A percentile compares a stretch with the other conserved stretches of the same genome.
These are phyloP conservation scores for Podila horticola DNA, from an alignment of 192 early-diverging fungal species.

Conservation along the genomic window DNA sequence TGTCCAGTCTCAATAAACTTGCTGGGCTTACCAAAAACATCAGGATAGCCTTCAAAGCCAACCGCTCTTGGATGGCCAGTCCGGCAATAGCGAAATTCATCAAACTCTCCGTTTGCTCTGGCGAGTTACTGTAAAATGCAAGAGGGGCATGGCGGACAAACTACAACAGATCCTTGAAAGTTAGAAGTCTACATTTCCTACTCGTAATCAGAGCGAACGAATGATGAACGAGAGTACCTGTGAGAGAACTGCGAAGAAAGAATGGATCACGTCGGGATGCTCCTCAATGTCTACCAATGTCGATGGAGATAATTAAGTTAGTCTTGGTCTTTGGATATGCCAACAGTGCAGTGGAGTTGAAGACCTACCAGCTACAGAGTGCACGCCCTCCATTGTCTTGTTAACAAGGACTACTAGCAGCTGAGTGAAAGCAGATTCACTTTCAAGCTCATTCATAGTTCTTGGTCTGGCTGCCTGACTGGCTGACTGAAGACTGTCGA, in stretches of 20 bases:
- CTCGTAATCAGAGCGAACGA: neutral
- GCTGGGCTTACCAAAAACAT: constrained; percentile 57
- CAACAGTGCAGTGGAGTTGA: neutral
- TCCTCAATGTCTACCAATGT: constrained; percentile 60
- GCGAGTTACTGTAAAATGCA: constrained; percentile 57
- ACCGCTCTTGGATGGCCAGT: constrained; percentile 59
- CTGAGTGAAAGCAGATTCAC: constrained; percentile 34
- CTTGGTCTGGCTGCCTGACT: constrained; percentile 1
- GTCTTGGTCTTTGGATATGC: no score
- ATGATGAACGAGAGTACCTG: constrained; percentile 52
- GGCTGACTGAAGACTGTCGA: constrained; percentile 2
- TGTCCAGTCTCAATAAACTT: neutral
- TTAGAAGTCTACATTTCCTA: no score
- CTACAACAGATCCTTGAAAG: constrained; percentile 11
- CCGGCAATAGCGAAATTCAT: constrained; percentile 60
- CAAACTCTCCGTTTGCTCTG: constrained; percentile 55
- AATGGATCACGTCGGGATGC: constrained; percentile 60
- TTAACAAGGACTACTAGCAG: constrained; percentile 35
- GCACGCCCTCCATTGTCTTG: constrained; percentile 56
- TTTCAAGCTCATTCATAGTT: constrained; percentile 18
- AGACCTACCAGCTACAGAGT: constrained; percentile 45
- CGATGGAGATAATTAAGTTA: neutral
- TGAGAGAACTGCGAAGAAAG: constrained; percentile 60
- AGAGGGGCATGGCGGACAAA: constrained; percentile 60
- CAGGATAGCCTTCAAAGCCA: constrained; percentile 62